phyloP scores from a whole-genome alignment of 2,329 filamentous ascomycete species.

The Ophiocordyceps unilateralis region DNA sequence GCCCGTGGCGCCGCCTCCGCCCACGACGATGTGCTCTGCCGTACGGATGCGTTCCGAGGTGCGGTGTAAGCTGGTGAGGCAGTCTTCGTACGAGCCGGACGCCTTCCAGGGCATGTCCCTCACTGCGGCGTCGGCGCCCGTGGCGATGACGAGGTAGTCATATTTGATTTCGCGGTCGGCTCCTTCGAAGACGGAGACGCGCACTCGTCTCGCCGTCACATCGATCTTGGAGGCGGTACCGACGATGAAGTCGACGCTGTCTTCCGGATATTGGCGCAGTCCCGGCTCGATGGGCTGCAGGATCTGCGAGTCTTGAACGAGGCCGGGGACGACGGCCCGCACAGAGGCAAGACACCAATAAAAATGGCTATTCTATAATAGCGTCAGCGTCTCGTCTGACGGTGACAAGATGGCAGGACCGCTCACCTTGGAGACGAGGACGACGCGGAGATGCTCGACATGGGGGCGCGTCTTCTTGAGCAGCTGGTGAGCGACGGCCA shows the following conservation, averaged over 20 bases:
- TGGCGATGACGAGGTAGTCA: conserved; percentile 40
- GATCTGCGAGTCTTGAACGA: conserved; percentile 30
- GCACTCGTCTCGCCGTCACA: conserved; percentile 20
- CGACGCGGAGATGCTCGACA: conserved; percentile 30
- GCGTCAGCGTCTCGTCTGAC: neutral
- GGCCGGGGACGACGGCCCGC: conserved; percentile 33
- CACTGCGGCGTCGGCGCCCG: conserved; percentile 27
- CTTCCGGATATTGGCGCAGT: conserved; percentile 30
- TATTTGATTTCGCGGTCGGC: conserved; percentile 22
- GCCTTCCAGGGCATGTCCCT: conserved; percentile 34
- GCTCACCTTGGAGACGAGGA: conserved; percentile 36
- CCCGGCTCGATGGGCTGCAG: conserved; percentile 30
- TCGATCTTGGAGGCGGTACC: conserved; percentile 28
- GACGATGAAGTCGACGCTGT: conserved; percentile 32
- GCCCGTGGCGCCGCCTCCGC: conserved; percentile 37
- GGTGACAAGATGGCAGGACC: neutral
- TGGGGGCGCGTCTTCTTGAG: conserved; percentile 31
- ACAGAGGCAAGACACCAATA: conserved; percentile 42
- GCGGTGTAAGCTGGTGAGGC: conserved; percentile 19
- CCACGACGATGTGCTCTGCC: conserved; percentile 36
- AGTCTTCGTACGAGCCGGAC: conserved; percentile 26
- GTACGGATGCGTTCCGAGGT: conserved; percentile 22
- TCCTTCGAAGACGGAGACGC: conserved; percentile 15
- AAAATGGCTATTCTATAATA: conserved; percentile 32
- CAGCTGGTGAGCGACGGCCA: conserved; percentile 34